Conservation (phyloP, 495 filamentous ascomycete genomes). For the Diplogelasinospora grovesii region DNA sequence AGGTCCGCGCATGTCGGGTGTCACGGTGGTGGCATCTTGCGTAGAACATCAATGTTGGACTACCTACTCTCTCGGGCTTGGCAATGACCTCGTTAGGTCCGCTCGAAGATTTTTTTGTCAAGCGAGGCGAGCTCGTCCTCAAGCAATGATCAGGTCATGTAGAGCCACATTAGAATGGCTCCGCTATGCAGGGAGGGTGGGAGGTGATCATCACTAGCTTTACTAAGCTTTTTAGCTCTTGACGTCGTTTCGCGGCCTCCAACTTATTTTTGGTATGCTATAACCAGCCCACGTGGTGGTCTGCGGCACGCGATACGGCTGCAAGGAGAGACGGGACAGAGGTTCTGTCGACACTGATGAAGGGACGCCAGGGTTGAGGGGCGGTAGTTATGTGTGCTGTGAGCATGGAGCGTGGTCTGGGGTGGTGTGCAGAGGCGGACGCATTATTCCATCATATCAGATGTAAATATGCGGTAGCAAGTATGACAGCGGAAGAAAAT, state of each 20-base stretch:
- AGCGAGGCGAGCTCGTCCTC: not conserved
- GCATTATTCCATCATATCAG: constrained; percentile 9
- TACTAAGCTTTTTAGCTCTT: constrained; percentile 10
- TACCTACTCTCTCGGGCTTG: constrained; percentile 6
- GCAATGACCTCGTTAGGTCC: constrained; percentile 2
- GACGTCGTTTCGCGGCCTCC: constrained; percentile 7
- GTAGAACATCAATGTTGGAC: constrained; percentile 5
- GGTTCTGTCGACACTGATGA: not conserved
- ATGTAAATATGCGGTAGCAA: constrained; percentile 10
- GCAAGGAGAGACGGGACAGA: not conserved
- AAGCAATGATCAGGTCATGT: constrained; percentile 1
- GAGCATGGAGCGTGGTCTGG: not conserved
- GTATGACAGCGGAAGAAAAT: constrained; percentile 9
- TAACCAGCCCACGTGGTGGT: not conserved
- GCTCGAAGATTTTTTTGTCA: not conserved
- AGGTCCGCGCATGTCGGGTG: not conserved
- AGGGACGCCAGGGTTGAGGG: constrained; percentile 2
- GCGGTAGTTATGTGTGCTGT: too few species aligned
- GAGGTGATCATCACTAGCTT: constrained; percentile 13
- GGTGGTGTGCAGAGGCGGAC: not conserved
- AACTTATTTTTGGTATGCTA: not conserved
- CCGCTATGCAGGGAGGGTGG: constrained; percentile 10
- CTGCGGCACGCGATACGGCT: constrained; percentile 4
- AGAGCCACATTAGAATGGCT: constrained; percentile 4
- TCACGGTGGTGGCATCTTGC: not conserved